Percentiles rank a stretch among this genome's conserved stretches.
Evolutionary conservation across 345 rosid species (phyloP).

Genomic region (Eucalyptus pauciflora): DNA sequence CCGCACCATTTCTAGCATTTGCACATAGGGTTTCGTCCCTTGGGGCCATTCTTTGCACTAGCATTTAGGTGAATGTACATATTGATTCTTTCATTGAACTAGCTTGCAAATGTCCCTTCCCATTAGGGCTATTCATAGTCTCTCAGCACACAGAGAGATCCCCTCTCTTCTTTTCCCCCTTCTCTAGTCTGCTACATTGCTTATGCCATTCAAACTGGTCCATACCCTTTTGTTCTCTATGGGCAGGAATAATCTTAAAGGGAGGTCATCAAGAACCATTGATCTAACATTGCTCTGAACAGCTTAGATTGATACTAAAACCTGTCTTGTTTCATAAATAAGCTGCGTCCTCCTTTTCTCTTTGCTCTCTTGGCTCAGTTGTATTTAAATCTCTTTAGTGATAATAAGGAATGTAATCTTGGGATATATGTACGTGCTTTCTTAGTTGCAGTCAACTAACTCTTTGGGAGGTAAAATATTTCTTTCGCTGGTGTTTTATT

Average conservation of each 20-base stretch:
- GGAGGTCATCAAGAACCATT: neutral
- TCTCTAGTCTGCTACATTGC: neutral
- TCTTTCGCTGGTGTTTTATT: neutral
- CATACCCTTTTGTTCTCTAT: neutral
- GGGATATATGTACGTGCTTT: neutral
- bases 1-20: neutral
- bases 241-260: neutral
- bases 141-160: neutral
- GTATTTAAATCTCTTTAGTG: neutral
- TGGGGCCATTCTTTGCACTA: neutral
- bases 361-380: neutral
- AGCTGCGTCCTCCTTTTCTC: neutral
- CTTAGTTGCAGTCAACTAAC: neutral
- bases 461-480: neutral
- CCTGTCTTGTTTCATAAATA: neutral
- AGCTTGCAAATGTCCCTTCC: neutral
- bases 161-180: neutral
- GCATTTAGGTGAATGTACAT: neutral
- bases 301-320: neutral
- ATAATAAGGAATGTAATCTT: neutral
- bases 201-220: neutral
- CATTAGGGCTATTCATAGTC: neutral
- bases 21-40: neutral
- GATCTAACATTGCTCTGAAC: neutral
- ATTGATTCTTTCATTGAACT: neutral